Percentiles rank a stretch among this genome's conserved stretches.
Conservation (phyloP, 2,329 filamentous ascomycete species). For the Scedosporium boydii region DNA sequence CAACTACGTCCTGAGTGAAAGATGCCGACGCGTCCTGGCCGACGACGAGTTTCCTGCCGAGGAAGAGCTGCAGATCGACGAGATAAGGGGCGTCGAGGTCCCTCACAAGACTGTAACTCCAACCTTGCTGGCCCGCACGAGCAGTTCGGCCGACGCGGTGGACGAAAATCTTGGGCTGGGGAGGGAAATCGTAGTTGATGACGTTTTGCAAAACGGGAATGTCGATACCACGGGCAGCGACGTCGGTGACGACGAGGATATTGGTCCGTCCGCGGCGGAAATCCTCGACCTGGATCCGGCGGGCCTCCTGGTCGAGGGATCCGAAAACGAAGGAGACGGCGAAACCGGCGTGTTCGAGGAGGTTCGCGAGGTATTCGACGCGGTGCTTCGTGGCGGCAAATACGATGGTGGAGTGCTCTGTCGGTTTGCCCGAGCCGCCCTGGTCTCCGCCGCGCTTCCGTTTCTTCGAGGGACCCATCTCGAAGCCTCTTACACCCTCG, state of each 20-base stretch:
- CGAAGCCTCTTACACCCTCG: slow-evolving; percentile 37
- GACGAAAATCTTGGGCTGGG: slow-evolving; percentile 93
- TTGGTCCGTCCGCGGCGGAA: slow-evolving; percentile 80
- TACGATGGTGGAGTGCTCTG: slow-evolving; percentile 85
- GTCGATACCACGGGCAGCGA: slow-evolving; percentile 94
- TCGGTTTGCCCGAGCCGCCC: slow-evolving; percentile 59
- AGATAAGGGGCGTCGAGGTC: slow-evolving; percentile 87
- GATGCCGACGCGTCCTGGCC: slow-evolving; percentile 59
- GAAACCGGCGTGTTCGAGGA: slow-evolving; percentile 77
- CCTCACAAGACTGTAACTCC: slow-evolving; percentile 88
- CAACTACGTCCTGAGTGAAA: slow-evolving; percentile 73
- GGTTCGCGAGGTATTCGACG: slow-evolving; percentile 78
- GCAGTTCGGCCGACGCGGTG: slow-evolving; percentile 95
- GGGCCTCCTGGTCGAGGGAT: slow-evolving; percentile 84
- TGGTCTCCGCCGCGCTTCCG: slow-evolving; percentile 55
- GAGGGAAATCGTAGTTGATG: slow-evolving; percentile 97
- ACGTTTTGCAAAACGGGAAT: slow-evolving; percentile 94
- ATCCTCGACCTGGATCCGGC: slow-evolving; percentile 83
- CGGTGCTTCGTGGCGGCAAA: slow-evolving; percentile 96
- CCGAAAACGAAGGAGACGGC: slow-evolving; percentile 92
- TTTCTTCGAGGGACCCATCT: slow-evolving; percentile 51
- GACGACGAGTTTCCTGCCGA: slow-evolving; percentile 72
- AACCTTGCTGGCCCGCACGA: slow-evolving; percentile 82
- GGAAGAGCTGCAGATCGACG: slow-evolving; percentile 86
- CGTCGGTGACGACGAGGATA: slow-evolving; percentile 91